Percentiles rank a stretch among this genome's conserved stretches.
These are phyloP conservation scores for Chernovozyma aurita DNA, from an alignment of 1,139 yeast species.

Conservation along the genomic window DNA sequence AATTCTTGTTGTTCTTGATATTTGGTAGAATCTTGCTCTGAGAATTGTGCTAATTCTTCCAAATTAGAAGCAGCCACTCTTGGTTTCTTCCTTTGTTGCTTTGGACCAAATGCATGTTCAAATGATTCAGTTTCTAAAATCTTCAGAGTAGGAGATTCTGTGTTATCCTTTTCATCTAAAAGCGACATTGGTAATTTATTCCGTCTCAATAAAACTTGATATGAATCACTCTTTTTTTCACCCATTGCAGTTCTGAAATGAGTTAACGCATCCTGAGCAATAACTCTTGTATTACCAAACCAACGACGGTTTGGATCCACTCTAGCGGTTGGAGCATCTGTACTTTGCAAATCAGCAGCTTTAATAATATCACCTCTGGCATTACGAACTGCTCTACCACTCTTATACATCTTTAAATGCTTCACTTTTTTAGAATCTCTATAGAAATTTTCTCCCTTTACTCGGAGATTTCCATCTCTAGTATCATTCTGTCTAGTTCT, in stretches of 20 bases:
- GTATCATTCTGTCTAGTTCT: conserved; percentile 77
- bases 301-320: conserved; percentile 95
- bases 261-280: conserved; percentile 91
- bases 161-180: conserved; percentile 74
- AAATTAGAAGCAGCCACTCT: conserved; percentile 69
- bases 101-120: conserved; percentile 85
- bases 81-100: conserved; percentile 90
- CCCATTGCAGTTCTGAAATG: conserved; percentile 96
- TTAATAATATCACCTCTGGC: conserved; percentile 80
- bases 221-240: conserved; percentile 79
- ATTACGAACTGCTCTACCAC: conserved; percentile 83
- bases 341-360: conserved; percentile 86
- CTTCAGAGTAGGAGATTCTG: conserved; percentile 72
- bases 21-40: conserved; percentile 54
- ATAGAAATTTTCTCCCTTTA: conserved; percentile 96
- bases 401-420: conserved; percentile 87
- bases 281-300: conserved; percentile 97
- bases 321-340: conserved; percentile 85
- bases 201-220: conserved; percentile 81
- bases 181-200: conserved; percentile 95
- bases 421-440: conserved; percentile 90
- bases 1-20: conserved; percentile 75
- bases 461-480: conserved; percentile 86
- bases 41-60: conserved; percentile 69
- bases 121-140: conserved; percentile 88